phyloP scores from a whole-genome alignment of 2,329 filamentous ascomycete species.

The Aspergillus hiratsukae region DNA sequence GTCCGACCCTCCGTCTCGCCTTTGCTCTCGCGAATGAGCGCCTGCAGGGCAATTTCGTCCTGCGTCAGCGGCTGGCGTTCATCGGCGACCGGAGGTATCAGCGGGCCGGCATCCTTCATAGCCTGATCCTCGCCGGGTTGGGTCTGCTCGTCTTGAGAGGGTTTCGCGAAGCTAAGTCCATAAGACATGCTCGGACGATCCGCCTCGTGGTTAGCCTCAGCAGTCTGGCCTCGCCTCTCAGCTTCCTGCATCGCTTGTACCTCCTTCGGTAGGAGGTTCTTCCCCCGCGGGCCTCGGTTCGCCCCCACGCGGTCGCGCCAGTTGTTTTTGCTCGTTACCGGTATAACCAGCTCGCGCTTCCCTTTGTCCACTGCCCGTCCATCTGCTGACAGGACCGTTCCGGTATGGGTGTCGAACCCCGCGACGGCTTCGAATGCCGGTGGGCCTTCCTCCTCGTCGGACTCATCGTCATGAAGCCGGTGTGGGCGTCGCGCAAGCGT shows the following conservation, averaged over 20 bases:
- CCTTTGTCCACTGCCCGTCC: conserved; percentile 29
- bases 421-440: conserved; percentile 45
- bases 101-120: conserved; percentile 23
- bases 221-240: conserved; percentile 27
- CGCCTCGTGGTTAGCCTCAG: conserved; percentile 40
- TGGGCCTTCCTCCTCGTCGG: conserved; percentile 47
- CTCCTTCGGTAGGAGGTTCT: conserved; percentile 56
- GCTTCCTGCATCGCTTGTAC: conserved; percentile 48
- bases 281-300: conserved; percentile 55
- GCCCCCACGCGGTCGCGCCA: conserved; percentile 45
- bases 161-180: conserved; percentile 50
- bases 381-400: conserved; percentile 39
- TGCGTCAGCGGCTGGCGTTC: conserved; percentile 44
- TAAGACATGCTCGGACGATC: conserved; percentile 50
- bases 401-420: conserved; percentile 49
- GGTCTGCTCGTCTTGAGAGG: conserved; percentile 11
- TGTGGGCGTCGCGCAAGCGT: conserved; percentile 28
- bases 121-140: conserved; percentile 24
- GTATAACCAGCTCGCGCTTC: conserved; percentile 66
- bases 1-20: conserved; percentile 37
- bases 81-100: conserved; percentile 1
- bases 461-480: conserved; percentile 46
- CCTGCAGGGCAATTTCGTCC: conserved; percentile 63
- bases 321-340: conserved; percentile 82
- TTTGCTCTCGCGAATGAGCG: conserved; percentile 56